Base-by-base conservation (phyloP, 352 stramenopile species). In the Thalassiosira mediterranea region DNA sequence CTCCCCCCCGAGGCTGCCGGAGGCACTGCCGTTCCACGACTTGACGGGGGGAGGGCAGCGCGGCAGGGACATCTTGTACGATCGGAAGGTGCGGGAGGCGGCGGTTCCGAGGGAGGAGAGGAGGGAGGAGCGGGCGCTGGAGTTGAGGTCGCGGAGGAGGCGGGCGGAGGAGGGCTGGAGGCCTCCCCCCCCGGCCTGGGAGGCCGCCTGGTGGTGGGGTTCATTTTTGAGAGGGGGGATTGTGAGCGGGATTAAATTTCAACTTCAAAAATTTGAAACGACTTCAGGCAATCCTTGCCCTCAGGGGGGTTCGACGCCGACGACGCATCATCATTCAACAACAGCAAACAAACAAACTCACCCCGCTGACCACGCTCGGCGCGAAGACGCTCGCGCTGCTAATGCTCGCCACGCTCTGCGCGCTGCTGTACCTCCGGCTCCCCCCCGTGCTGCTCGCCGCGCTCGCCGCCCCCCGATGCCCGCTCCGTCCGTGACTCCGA, bases 51-150 rank as follows among this genome's bases (percentile, higher is more conserved):
- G 66, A 10, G 66, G 65, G 53, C 38, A 71, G 3, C 63, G 57
- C 1, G 74, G 74, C 10, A 83, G 53, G 15, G 38, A 66, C 74
- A 83, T 83, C 63, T 83, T 83, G 47, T 83, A 83, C 28, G 52
- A 72, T 1, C 74, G 66, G 59, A 83, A 83, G 13, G 74, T 83
- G n/a, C 74, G 47, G 4, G 52, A 71, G 8, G 74, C 74, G 0
- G 74, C 74, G 2, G 65, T 83, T 0, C 74, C 74, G 15, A 83
- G 47, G 38, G 60, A 75, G n/a, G 66, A 75, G 11, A 83, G 26
- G 4, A 83, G 21, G 23, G 56, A 73, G 15, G 37, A 68, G 3
- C 58, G 46, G 8, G 58, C 57, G 2, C 48, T 70, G 23, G 38
- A 44, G 52, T 83, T 83, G 7, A 77, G 32, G 42, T 83, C 74